Evolutionary conservation across 73 alveolate species (phyloP).

Genomic region (Breviolum minutum): DNA sequence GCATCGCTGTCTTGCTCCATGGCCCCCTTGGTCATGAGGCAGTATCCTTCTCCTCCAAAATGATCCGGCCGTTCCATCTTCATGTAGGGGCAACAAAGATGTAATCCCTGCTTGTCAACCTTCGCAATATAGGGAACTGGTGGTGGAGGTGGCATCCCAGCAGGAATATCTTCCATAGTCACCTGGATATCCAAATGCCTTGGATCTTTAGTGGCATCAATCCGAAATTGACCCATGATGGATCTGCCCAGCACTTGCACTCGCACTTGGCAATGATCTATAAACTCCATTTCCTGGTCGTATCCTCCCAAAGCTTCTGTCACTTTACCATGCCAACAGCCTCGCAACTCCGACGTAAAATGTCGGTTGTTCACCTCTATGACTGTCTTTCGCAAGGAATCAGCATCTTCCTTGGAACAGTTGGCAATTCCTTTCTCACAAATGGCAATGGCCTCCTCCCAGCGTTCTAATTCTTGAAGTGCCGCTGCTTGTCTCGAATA

Average conservation of each 20-base stretch:
- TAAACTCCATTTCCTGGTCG: slow-evolving; percentile 84
- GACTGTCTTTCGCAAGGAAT: slow-evolving; percentile 42
- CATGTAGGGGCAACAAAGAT: slow-evolving; percentile 92
- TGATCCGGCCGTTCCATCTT: slow-evolving; percentile 75
- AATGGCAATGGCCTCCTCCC: slow-evolving; percentile 54
- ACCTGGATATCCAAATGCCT: slow-evolving; percentile 75
- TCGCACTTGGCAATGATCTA: slow-evolving; percentile 48
- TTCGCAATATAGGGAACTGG: slow-evolving; percentile 91
- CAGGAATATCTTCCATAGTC: neutral
- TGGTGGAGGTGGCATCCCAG: slow-evolving; percentile 44
- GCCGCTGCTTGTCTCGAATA: slow-evolving; percentile 91
- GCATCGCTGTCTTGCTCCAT: slow-evolving; percentile 35
- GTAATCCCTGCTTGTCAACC: slow-evolving; percentile 62
- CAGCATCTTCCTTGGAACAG: slow-evolving; percentile 65
- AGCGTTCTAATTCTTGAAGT: slow-evolving; percentile 78
- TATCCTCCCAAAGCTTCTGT: slow-evolving; percentile 88
- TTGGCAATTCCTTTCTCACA: slow-evolving; percentile 66
- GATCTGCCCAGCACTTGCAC: slow-evolving; percentile 83
- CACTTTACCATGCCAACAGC: slow-evolving; percentile 92
- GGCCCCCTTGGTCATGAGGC: slow-evolving; percentile 73
- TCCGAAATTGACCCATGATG: slow-evolving; percentile 57
- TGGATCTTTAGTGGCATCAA: slow-evolving; percentile 70
- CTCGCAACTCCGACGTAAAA: slow-evolving; percentile 43
- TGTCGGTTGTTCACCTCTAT: slow-evolving; percentile 65
- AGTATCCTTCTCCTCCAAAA: slow-evolving; percentile 84